Evolutionary conservation across 495 filamentous ascomycete genomes (phyloP), one percentile per base, ranked within the genome.

Genomic region (Mycothermus thermophilus): DNA sequence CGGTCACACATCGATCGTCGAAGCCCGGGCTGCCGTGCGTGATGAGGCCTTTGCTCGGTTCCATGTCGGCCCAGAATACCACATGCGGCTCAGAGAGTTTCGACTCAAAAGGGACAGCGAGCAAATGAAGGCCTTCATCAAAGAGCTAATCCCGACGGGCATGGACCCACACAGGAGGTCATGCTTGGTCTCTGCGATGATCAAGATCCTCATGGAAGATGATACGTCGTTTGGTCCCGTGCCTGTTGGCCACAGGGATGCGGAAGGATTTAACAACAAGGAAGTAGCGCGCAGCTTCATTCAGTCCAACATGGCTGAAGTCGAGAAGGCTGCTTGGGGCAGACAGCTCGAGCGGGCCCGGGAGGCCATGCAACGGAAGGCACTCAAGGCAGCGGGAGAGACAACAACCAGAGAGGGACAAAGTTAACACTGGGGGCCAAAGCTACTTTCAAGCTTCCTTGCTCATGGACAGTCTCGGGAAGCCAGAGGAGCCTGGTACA

Each of bases 191-290:
- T 30, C 30, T 12, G 54, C 54, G 28, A 22, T 67, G 37, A 44
- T 41, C 43, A 54, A 57, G 40, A 64, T 64, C 30, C 30, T 65
- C 17, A 27, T 64, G 34, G 34, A 48, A 6, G 55, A 46, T 5
- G 53, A 63, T 33, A 5, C 34, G 2, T 53, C 38, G 5, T 52
- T 61, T 5, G 60, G 54, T 4, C 17, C 48, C 1, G 22, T 19
- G 4, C 16, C 48, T 0, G 33, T 57, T 2, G n/a, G n/a, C n/a
- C n/a, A n/a, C n/a, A 50, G 34, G 17, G 40, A 55, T 11, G 31
- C 26, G 1, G 40, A 57, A n/a, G 65, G 65, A 0, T 41, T 62
- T 19, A 66, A 58, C 26, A 38, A 62, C 44, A 41, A 52, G 5
- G 52, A 52, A 1, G 38, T 24, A 1, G 54, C 59, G 5, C 45